phyloP scores from a whole-genome alignment of 495 filamentous ascomycete genomes.

The Hypoxylon rickii region DNA sequence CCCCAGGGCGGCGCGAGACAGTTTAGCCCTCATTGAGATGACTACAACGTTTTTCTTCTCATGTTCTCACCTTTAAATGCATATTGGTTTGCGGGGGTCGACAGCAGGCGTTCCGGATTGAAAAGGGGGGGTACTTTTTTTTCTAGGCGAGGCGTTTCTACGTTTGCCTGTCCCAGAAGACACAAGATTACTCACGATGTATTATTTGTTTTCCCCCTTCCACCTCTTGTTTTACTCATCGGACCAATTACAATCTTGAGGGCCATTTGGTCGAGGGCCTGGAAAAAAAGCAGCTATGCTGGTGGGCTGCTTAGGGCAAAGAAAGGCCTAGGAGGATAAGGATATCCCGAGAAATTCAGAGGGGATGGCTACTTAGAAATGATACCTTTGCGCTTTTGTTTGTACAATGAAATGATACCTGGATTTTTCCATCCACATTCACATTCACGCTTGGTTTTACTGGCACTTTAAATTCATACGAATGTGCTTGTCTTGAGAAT shows the following conservation, averaged over 20 bases:
- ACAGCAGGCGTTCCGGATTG: constrained; percentile 20
- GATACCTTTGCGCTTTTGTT: constrained; percentile 2
- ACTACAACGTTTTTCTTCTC: background rate
- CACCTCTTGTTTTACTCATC: too few species aligned
- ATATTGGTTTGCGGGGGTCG: constrained; percentile 16
- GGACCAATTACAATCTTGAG: constrained; percentile 8
- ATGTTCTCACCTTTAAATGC: constrained; percentile 19
- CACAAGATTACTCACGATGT: constrained; percentile 22
- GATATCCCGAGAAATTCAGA: background rate
- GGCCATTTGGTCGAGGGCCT: constrained; percentile 5
- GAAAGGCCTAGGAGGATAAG: background rate
- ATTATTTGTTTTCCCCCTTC: constrained; percentile 1
- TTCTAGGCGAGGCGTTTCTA: constrained; percentile 14
- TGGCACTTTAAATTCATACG: too few species aligned
- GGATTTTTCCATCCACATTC: background rate
- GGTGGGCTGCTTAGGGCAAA: constrained; percentile 4
- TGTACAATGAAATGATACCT: constrained; percentile 24
- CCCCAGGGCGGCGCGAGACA: constrained; percentile 12
- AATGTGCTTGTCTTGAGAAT: too few species aligned
- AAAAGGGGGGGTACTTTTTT: background rate
- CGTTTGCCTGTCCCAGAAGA: constrained; percentile 5
- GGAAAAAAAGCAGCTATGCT: constrained; percentile 10
- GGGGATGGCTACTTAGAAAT: background rate
- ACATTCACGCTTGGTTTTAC: too few species aligned
- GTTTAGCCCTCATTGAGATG: background rate